Conservation (phyloP, 768 basidiomycete species). For the Mrakia blollopis region DNA sequence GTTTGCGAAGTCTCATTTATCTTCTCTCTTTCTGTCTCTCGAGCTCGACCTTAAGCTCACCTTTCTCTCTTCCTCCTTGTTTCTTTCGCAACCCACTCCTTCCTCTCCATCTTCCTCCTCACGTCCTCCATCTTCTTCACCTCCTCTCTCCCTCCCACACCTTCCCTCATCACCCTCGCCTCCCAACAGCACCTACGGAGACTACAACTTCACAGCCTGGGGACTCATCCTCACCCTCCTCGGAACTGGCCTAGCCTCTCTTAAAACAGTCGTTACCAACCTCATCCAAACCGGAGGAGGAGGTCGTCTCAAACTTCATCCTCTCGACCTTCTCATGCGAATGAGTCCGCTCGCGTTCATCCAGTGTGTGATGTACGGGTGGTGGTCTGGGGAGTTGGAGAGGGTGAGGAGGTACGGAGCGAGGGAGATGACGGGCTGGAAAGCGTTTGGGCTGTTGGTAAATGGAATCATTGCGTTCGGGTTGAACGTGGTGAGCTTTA, state of each 20-base stretch:
- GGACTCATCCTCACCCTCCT: slow-evolving; percentile 83
- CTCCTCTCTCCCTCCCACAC: neutral
- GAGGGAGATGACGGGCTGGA: slow-evolving; percentile 50
- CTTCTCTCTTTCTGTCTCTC: neutral
- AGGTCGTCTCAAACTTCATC: slow-evolving; percentile 52
- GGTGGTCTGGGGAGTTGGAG: slow-evolving; percentile 72
- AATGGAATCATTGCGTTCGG: slow-evolving; percentile 88
- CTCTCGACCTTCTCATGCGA: slow-evolving; percentile 78
- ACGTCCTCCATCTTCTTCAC: too few species aligned
- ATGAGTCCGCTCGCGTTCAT: slow-evolving; percentile 90
- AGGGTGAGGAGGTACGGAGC: slow-evolving; percentile 53
- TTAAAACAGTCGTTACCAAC: slow-evolving; percentile 81
- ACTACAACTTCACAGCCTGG: slow-evolving; percentile 81
- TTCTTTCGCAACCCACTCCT: neutral
- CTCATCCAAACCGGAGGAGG: slow-evolving; percentile 51
- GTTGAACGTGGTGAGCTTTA: slow-evolving; percentile 89
- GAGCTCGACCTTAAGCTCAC: too few species aligned
- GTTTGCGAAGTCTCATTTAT: slow-evolving; percentile 26
- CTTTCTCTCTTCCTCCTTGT: too few species aligned
- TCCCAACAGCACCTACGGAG: slow-evolving; percentile 73
- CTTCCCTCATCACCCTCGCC: neutral
- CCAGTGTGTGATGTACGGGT: slow-evolving; percentile 73
- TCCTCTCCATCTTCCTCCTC: neutral
- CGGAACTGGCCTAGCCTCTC: slow-evolving; percentile 83
- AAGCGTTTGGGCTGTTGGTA: slow-evolving; percentile 56